Conservation (phyloP, 2,329 filamentous ascomycete species). For the Aspergillus ustus region DNA sequence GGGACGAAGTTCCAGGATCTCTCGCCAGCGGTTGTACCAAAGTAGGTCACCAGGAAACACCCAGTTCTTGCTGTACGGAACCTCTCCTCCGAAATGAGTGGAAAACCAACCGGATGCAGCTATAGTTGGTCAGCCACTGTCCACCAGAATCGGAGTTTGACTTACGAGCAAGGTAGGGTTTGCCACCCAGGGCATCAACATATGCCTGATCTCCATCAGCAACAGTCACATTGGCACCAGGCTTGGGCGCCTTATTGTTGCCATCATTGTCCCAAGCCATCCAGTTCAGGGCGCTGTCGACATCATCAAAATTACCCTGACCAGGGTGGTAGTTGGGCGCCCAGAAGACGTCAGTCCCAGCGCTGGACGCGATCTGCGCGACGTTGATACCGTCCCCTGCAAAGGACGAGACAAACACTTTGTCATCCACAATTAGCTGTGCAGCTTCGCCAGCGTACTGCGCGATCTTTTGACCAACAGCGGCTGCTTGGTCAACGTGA, state of each 20-base stretch:
- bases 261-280: slow-evolving; percentile 50
- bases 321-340: slow-evolving; percentile 57
- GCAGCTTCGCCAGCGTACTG: slow-evolving; percentile 50
- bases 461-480: slow-evolving; percentile 52
- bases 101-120: slow-evolving; percentile 57
- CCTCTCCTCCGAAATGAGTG: slow-evolving; percentile 53
- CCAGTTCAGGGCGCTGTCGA: slow-evolving; percentile 53
- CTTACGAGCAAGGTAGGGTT: slow-evolving; percentile 56
- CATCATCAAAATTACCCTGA: slow-evolving; percentile 39
- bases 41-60: slow-evolving; percentile 51
- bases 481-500: slow-evolving; percentile 39
- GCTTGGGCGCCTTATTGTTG: slow-evolving; percentile 55
- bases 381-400: slow-evolving; percentile 54
- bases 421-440: slow-evolving; percentile 56
- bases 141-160: background rate
- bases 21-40: slow-evolving; percentile 50
- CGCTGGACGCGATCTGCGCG: slow-evolving; percentile 46
- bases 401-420: slow-evolving; percentile 61
- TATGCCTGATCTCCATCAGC: slow-evolving; percentile 43
- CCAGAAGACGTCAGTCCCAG: slow-evolving; percentile 53
- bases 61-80: slow-evolving; percentile 58
- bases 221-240: slow-evolving; percentile 47
- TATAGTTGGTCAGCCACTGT: slow-evolving; percentile 19
- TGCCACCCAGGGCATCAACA: slow-evolving; percentile 38
- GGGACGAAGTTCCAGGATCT: slow-evolving; percentile 51